These are phyloP conservation scores for Pholiota adiposa DNA, from an alignment of 1,284 basidiomycete species.

Conservation along the genomic window DNA sequence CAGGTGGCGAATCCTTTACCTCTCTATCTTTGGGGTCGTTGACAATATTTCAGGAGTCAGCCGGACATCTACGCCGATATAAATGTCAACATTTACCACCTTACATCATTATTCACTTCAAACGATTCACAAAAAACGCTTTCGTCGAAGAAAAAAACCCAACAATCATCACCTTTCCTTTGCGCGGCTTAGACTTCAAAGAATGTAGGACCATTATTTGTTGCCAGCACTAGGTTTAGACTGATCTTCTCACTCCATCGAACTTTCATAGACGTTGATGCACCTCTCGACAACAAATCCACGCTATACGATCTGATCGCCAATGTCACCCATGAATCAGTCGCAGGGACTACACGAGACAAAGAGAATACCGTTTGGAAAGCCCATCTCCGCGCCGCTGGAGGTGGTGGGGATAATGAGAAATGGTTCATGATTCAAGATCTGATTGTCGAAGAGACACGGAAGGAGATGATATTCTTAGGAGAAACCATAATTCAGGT, in stretches of 20 bases:
- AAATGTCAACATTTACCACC: slow-evolving; percentile 89
- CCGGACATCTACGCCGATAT: slow-evolving; percentile 86
- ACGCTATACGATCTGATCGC: slow-evolving; percentile 93
- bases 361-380: slow-evolving; percentile 92
- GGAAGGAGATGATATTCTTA: slow-evolving; percentile 97
- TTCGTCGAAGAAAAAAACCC: slow-evolving; percentile 99
- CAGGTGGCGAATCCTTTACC: slow-evolving; percentile 54
- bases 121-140: slow-evolving; percentile 96
- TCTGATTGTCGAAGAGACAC: slow-evolving; percentile 92
- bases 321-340: slow-evolving; percentile 94
- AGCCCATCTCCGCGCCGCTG: slow-evolving; percentile 81
- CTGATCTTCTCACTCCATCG: slow-evolving; percentile 24
- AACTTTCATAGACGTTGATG: slow-evolving; percentile 71
- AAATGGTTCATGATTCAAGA: slow-evolving; percentile 99
- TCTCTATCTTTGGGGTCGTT: slow-evolving; percentile 13
- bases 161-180: slow-evolving; percentile 96
- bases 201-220: slow-evolving; percentile 68
- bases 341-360: slow-evolving; percentile 91
- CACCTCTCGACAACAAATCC: slow-evolving; percentile 57
- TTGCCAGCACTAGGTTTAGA: slow-evolving; percentile 16
- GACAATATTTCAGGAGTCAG: slow-evolving; percentile 64
- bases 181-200: slow-evolving; percentile 88
- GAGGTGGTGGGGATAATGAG: slow-evolving; percentile 82
- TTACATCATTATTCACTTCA: slow-evolving; percentile 95
- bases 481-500: slow-evolving; percentile 97